phyloP scores from a whole-genome alignment of 148 eudicot species.

The Polygonum aviculare region DNA sequence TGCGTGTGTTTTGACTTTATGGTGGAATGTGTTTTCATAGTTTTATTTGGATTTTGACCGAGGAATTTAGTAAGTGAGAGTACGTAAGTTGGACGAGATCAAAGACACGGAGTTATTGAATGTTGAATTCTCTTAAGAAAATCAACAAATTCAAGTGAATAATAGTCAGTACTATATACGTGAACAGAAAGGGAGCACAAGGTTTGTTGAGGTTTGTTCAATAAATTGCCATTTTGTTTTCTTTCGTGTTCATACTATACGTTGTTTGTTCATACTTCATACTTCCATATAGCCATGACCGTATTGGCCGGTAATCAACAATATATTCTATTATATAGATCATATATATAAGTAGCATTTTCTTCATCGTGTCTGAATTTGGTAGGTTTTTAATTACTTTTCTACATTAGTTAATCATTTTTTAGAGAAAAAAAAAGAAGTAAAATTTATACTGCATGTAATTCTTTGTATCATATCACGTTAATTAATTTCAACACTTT shows the following conservation, averaged over 20 bases:
- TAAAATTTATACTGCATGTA: not conserved
- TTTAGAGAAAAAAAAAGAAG: too few relatives aligned
- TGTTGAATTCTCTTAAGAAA: not conserved
- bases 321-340: too few relatives aligned
- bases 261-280: not conserved
- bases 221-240: not conserved
- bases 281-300: not conserved
- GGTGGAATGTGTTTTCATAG: not conserved
- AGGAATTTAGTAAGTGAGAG: not conserved
- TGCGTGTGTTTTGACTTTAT: not conserved
- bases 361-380: too few relatives aligned
- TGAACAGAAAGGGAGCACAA: not conserved
- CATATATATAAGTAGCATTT: too few relatives aligned
- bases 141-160: not conserved
- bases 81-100: not conserved
- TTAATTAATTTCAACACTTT: not conserved
- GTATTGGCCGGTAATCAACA: too few relatives aligned
- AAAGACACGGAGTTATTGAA: slow-evolving; percentile 6
- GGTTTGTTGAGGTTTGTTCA: slow-evolving; percentile 4
- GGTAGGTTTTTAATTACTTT: too few relatives aligned
- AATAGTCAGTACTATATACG: not conserved
- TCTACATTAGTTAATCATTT: too few relatives aligned
- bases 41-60: not conserved
- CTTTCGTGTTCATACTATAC: not conserved
- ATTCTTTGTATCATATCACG: not conserved